These are phyloP conservation scores for Trichoderma sp. DNA, from an alignment of 2,329 filamentous ascomycete species.

Conservation along the genomic window DNA sequence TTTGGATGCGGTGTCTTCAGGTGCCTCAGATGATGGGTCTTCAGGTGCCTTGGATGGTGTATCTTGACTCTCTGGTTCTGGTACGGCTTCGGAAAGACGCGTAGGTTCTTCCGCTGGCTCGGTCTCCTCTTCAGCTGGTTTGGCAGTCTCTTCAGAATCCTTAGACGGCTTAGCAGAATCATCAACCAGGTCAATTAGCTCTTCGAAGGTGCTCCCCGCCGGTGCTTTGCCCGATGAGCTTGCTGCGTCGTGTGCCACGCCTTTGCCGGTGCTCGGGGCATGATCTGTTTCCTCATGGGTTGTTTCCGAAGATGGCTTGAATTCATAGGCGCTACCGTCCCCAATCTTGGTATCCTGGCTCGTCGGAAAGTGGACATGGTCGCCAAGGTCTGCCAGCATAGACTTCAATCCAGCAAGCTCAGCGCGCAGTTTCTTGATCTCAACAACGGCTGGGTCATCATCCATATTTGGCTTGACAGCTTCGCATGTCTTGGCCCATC, in stretches of 20 bases:
- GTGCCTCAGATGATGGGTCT: neutral
- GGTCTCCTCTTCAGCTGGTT: neutral
- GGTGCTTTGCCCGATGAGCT: neutral
- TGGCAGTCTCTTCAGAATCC: neutral
- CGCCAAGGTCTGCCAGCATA: constrained; percentile 40
- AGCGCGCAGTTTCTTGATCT: constrained; percentile 58
- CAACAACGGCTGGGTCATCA: constrained; percentile 71
- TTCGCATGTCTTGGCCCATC: constrained; percentile 79
- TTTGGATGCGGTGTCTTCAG: neutral
- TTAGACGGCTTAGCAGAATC: neutral
- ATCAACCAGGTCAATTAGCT: neutral
- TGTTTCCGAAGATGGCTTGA: neutral
- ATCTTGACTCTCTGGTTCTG: neutral
- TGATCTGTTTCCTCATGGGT: neutral
- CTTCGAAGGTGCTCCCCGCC: neutral
- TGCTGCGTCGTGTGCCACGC: neutral
- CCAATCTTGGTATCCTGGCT: constrained; percentile 17
- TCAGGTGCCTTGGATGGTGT: neutral
- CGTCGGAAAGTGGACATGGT: constrained; percentile 25
- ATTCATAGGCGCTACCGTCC: constrained; percentile 6
- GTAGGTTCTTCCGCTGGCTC: neutral
- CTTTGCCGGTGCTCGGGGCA: neutral
- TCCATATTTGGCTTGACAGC: constrained; percentile 78
- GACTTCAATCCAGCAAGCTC: constrained; percentile 59
- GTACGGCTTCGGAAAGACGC: neutral